Base-by-base conservation (phyloP, 2,329 filamentous ascomycete genomes). In the Tricladium varicosporioides region DNA sequence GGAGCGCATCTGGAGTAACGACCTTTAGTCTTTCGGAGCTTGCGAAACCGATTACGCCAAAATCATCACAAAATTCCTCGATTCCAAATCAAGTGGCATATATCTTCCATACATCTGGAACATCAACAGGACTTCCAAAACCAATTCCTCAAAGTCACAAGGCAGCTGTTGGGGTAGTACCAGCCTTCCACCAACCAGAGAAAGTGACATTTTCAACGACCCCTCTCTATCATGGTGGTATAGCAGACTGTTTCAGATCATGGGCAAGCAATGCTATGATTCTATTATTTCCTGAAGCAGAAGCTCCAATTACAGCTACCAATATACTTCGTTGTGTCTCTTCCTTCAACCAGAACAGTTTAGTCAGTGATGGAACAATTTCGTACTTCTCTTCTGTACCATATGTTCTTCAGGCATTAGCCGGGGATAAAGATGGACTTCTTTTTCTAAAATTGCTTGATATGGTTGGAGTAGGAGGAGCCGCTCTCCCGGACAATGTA, bases 171-270 rank as follows among this genome's bases (percentile, higher is more conserved):
- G 79, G 78, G 1, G 80, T 81, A 0, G 72, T 86, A 0, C 82
- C 83, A 7, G 69, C 69, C 2, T 75, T 86, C 8, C 60, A 65
- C 0, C 67, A 70, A 0, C 44, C 64, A 0, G 51, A 71, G 2
- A 65, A 72, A 2, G 79, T 82, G 0, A 85, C 82, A 0, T 87
- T 87, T 62, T 84, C 84, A 0, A 86, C 84, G 0, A 88, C 85
- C 2, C 85, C 85, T 0, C 73, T 88, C 0, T 88, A 86, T 60
- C 84, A 87, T 62, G 85, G 85, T 1, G 85, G 85, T 0, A 75
- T 86, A 8, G 82, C 84, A 1, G 85, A 88, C 65, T 76, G 81
- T 16, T 80, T 87, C 47, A 73, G 85, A 50, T 77, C 83, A 0
- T 87, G 85, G 84, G 80, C 81, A 1, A 83, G 81, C 56, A 76